Evolutionary conservation across 2,329 filamentous ascomycete species (phyloP).

Genomic region (Rutstroemia sp.): DNA sequence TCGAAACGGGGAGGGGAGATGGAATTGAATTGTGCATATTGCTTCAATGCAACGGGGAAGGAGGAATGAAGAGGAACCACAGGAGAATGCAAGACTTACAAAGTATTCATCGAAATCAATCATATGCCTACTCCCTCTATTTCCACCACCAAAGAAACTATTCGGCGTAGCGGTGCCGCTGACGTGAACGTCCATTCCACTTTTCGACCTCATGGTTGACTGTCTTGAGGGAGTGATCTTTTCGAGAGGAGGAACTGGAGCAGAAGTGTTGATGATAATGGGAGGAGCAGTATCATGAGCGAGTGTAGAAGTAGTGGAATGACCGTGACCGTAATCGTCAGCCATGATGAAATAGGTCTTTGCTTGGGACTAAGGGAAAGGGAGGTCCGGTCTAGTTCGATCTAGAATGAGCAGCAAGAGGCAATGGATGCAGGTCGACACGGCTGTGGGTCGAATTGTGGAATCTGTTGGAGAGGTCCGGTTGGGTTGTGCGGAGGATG

Average conservation of each 20-base stretch:
- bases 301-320: background rate
- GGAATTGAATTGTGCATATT: background rate
- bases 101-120: constrained; percentile 24
- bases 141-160: background rate
- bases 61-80: background rate
- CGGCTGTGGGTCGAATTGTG: too few species aligned
- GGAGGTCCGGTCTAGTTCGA: too few species aligned
- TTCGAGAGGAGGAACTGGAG: background rate
- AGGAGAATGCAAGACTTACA: constrained; percentile 14
- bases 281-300: background rate
- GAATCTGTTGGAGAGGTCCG: too few species aligned
- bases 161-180: constrained; percentile 5
- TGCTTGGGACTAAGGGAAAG: too few species aligned
- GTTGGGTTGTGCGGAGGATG: too few species aligned
- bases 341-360: background rate
- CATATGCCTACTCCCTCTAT: constrained; percentile 4
- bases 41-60: background rate
- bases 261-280: background rate
- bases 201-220: constrained; percentile 6
- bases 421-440: too few species aligned
- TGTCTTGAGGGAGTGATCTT: background rate
- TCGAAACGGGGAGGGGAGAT: background rate
- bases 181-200: background rate
- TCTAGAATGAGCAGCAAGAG: too few species aligned
- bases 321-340: background rate